A percentile compares a stretch with the other conserved stretches of the same genome.
phyloP scores from a whole-genome alignment of 176 grass and related monocot genomes.

The Puya raimondii region DNA sequence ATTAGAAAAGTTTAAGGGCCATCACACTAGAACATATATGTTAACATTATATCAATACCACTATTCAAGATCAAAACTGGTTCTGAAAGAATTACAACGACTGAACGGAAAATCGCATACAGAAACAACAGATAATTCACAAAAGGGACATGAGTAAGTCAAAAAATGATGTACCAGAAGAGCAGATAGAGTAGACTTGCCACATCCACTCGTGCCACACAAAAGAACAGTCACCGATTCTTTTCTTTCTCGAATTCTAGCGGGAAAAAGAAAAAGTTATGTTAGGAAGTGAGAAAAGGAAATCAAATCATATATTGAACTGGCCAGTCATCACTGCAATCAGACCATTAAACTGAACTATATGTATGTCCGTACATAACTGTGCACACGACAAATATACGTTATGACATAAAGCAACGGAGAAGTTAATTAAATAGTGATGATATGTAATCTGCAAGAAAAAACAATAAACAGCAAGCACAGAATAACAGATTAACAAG shows the following conservation, averaged over 20 bases:
- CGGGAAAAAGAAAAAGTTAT: conserved; percentile 7
- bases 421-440: not conserved
- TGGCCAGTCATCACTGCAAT: not conserved
- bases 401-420: not conserved
- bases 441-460: not conserved
- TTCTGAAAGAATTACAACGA: not conserved
- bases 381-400: too few species aligned
- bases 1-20: too few species aligned
- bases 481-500: not conserved
- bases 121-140: not conserved
- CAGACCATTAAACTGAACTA: not conserved
- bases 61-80: too few species aligned
- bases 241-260: conserved; percentile 90
- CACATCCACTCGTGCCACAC: conserved; percentile 92
- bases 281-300: conserved; percentile 1
- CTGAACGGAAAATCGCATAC: not conserved
- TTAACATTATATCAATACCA: too few species aligned
- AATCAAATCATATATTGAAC: not conserved
- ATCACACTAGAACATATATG: too few species aligned
- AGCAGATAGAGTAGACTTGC: conserved; percentile 89
- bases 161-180: conserved; percentile 59
- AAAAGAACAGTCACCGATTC: conserved; percentile 89
- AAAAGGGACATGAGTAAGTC: not conserved
- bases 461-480: not conserved
- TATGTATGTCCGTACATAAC: too few species aligned